Conservation (phyloP, 208 protist species). For the Leishmania martiniquensis region DNA sequence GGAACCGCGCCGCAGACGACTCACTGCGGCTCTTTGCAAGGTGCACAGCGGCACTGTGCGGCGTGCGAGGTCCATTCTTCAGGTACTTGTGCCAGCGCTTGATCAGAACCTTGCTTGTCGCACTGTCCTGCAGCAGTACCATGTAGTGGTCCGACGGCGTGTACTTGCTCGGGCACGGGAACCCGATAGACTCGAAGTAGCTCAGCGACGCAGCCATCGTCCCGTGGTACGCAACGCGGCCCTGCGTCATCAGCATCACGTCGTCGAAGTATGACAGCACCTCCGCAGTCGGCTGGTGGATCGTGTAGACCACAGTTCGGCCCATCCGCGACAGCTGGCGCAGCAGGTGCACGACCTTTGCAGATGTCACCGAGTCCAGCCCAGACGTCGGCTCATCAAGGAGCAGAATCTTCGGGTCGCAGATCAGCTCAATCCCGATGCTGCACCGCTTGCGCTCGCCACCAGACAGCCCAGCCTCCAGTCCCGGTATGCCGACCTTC, state of each 20-base stretch:
- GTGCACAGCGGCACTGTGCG: constrained; percentile 56
- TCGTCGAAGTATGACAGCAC: constrained; percentile 93
- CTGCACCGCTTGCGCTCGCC: constrained; percentile 91
- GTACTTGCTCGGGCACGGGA: constrained; percentile 60
- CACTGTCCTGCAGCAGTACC: constrained; percentile 72
- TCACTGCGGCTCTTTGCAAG: constrained; percentile 37
- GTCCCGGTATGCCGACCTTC: constrained; percentile 73
- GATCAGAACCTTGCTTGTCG: constrained; percentile 51
- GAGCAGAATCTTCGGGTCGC: constrained; percentile 82
- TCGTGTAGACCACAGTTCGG: constrained; percentile 92
- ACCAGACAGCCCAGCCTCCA: constrained; percentile 79
- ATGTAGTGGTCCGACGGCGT: constrained; percentile 93
- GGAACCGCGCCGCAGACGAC: constrained; percentile 44
- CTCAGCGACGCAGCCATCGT: constrained; percentile 54
- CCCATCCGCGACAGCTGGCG: constrained; percentile 70
- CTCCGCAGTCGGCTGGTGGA: constrained; percentile 95
- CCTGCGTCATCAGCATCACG: constrained; percentile 87
- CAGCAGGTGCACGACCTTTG: constrained; percentile 79
- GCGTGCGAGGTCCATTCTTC: constrained; percentile 49
- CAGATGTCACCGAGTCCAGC: constrained; percentile 89
- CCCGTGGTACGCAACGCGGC: constrained; percentile 86
- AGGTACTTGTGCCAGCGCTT: constrained; percentile 71
- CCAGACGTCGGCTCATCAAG: constrained; percentile 93
- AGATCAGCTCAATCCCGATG: constrained; percentile 91
- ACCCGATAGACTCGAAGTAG: constrained; percentile 88